Percentiles rank a stretch among this genome's conserved stretches.
These are phyloP conservation scores for Cardamine resedifolia DNA, from an alignment of 345 rosid genomes.

Conservation along the genomic window DNA sequence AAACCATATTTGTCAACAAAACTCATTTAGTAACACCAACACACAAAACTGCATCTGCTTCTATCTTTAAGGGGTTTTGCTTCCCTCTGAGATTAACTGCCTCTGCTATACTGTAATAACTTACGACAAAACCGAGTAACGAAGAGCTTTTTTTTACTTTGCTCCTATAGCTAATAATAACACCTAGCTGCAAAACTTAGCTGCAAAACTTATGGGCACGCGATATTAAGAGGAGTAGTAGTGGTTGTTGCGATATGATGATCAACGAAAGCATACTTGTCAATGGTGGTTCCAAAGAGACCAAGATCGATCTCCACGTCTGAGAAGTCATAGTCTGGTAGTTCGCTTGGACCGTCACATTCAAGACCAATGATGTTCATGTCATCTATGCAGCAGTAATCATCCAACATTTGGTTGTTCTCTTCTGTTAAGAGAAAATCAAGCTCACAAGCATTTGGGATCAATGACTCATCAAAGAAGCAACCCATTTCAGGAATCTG, in stretches of 20 bases:
- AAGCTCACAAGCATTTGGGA: constrained; percentile 40
- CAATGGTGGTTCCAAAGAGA: constrained; percentile 44
- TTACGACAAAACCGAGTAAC: constrained; percentile 17
- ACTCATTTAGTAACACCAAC: constrained; percentile 34
- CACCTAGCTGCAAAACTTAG: constrained; percentile 86
- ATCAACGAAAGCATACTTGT: constrained; percentile 29
- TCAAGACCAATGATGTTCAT: constrained; percentile 52
- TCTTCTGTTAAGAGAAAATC: constrained; percentile 53
- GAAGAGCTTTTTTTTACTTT: constrained; percentile 4
- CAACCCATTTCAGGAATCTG: constrained; percentile 51
- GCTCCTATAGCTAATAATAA: constrained; percentile 36
- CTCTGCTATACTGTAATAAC: constrained; percentile 33
- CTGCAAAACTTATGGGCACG: constrained; percentile 91
- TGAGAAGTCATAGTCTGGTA: constrained; percentile 77
- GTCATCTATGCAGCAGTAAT: constrained; percentile 62
- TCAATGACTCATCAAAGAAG: constrained; percentile 40
- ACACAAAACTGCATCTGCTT: constrained; percentile 37
- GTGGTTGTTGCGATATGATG: constrained; percentile 32
- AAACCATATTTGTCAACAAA: constrained; percentile 33
- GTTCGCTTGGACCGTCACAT: constrained; percentile 52
- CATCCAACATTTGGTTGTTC: constrained; percentile 46
- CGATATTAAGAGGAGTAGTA: constrained; percentile 50
- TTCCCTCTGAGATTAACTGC: constrained; percentile 27
- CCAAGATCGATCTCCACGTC: constrained; percentile 57
- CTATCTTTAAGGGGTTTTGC: constrained; percentile 24